Evolutionary conservation across 176 grass and related monocot genomes (phyloP).

Genomic region (Pontederia crassipes): DNA sequence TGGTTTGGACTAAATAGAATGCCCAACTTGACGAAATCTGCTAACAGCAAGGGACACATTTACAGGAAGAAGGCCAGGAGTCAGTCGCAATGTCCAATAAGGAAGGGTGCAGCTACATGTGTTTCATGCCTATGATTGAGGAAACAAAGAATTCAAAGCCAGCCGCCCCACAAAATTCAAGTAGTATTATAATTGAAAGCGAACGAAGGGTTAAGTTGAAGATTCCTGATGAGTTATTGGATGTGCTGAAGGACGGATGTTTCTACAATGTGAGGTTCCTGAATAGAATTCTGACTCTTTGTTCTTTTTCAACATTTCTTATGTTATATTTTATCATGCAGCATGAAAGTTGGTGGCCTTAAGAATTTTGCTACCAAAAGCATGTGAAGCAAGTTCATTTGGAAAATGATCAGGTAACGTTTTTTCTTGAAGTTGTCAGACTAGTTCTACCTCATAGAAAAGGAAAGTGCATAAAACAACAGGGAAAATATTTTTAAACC

Average conservation of each 20-base stretch:
- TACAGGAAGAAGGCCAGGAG: slow-evolving; percentile 77
- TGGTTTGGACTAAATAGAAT: background rate
- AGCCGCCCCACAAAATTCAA: slow-evolving; percentile 62
- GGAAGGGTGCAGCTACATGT: slow-evolving; percentile 54
- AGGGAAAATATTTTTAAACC: no score
- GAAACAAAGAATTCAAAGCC: slow-evolving; percentile 64
- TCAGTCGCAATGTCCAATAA: slow-evolving; percentile 56
- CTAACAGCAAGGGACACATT: slow-evolving; percentile 13
- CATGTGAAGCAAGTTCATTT: slow-evolving; percentile 71
- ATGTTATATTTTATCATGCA: slow-evolving; percentile 15
- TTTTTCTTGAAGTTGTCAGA: background rate
- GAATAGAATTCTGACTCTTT: background rate
- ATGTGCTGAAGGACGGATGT: slow-evolving; percentile 69
- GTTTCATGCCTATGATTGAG: slow-evolving; percentile 66
- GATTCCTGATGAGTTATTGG: slow-evolving; percentile 85
- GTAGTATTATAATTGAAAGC: slow-evolving; percentile 72
- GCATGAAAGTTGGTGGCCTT: slow-evolving; percentile 91
- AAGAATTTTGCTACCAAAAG: slow-evolving; percentile 83
- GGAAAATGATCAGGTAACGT: slow-evolving; percentile 52
- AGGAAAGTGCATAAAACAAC: no score
- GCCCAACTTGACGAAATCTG: no score
- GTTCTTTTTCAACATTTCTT: slow-evolving; percentile 11
- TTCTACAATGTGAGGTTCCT: slow-evolving; percentile 60
- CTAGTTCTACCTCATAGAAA: no score
- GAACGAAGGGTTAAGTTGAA: slow-evolving; percentile 70